Base-by-base conservation (phyloP, 1,139 yeast species). In the Kurtzmaniella quercitrusa region DNA sequence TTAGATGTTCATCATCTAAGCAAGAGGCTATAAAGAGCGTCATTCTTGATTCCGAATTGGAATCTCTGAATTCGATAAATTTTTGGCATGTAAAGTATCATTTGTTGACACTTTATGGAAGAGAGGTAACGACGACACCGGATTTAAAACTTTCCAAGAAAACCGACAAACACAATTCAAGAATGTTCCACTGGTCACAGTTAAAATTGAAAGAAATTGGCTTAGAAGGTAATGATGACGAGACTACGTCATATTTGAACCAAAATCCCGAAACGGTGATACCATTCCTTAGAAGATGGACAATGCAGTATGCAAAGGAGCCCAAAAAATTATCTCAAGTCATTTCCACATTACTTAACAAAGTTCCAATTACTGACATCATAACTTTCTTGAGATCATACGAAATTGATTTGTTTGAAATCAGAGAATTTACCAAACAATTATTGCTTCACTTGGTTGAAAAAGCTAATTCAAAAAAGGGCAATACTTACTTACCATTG, bases 281-380 rank as follows among this genome's bases (percentile, higher is more conserved):
- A 2, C 28, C 39, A 3, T 46, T 73, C 0, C 66, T 80, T 42
- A 50, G 54, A n/a, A 76, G 88, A 55, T 84, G 88, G 88, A 53
- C 71, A 23, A 71, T 82, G 0, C 44, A 82, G 7, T 34, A 19
- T 0, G 48, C 82, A 3, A 72, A 79, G 41, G 40, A 47, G 2
- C 74, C 50, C 40, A 59, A 2, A 47, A 54, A 32, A 41, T 34
- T 54, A 44, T 17, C 36, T 6, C 19, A 30, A 5, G 36, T 59
- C 47, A 39, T 63, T 45, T 33, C 39, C 7, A 3, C 41, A 2
- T 40, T 50, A 2, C 50, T 53, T 42, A 35, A 44, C 2, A 40
- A 42, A 2, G 42, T 50, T 12, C 41, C 44, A 2, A 43, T 26
- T 42, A 39, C 40, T 5, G 46, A 46, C 15, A 51, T 56, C 44